Conservation (phyloP, 192 early-diverging fungal genomes). For the Irineochytrium annulatum region DNA sequence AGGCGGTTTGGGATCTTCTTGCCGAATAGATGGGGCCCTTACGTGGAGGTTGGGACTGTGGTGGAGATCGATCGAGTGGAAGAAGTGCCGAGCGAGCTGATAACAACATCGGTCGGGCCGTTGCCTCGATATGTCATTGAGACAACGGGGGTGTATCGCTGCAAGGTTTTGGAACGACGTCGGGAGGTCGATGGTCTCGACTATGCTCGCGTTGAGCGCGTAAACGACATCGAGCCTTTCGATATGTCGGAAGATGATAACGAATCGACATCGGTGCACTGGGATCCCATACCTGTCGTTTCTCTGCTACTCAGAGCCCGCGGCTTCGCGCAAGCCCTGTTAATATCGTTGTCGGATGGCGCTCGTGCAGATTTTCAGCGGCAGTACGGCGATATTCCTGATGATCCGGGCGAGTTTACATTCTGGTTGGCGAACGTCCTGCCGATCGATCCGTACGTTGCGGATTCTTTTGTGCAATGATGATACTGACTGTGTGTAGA, state of each 20-base stretch:
- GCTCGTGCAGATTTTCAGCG: not conserved
- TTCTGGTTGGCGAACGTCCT: slow-evolving; percentile 1
- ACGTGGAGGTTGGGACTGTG: not conserved
- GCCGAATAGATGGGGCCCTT: not conserved
- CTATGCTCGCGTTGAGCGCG: not conserved
- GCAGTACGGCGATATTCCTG: not conserved
- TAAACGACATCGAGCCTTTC: not conserved
- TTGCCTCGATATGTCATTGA: not conserved
- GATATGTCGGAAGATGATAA: not conserved
- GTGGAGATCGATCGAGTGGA: not conserved
- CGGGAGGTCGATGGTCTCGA: not conserved
- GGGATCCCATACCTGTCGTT: not conserved
- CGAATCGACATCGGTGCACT: not conserved
- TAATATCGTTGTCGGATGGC: not conserved
- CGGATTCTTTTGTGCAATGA: no score
- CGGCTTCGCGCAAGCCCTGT: not conserved
- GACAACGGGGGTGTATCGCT: not conserved
- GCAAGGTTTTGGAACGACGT: not conserved
- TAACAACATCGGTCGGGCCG: not conserved
- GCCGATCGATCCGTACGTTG: not conserved
- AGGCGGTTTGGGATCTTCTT: slow-evolving; percentile 7
- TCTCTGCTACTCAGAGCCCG: not conserved
- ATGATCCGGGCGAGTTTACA: not conserved
- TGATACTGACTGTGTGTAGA: no score
- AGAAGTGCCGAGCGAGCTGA: not conserved